phyloP scores from a whole-genome alignment of 2,329 filamentous ascomycete species.

The Aspergillus tamarii region DNA sequence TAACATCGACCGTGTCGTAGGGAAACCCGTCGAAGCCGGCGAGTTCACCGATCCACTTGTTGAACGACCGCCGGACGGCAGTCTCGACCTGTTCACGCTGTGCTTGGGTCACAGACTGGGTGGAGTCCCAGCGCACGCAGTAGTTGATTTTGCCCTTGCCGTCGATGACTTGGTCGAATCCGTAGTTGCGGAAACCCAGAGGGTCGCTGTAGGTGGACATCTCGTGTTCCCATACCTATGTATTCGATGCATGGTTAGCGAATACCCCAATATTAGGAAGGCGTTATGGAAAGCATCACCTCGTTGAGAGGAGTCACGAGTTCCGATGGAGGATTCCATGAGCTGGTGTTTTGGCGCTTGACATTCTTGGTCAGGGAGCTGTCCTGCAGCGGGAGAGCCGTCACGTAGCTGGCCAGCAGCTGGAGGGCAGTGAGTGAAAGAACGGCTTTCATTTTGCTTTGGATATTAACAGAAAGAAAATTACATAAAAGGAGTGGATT shows the following conservation, averaged over 20 bases:
- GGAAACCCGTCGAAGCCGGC: conserved; percentile 21
- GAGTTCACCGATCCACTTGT: conserved; percentile 20
- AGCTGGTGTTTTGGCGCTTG: conserved; percentile 11
- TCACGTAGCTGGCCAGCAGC: conserved; percentile 23
- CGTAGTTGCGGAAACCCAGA: conserved; percentile 21
- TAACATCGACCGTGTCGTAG: conserved; percentile 18
- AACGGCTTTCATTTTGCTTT: conserved; percentile 13
- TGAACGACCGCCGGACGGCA: conserved; percentile 14
- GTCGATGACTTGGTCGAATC: conserved; percentile 21
- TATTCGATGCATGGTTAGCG: not conserved
- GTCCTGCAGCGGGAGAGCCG: conserved; percentile 16
- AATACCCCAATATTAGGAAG: too few species aligned
- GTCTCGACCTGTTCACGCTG: conserved; percentile 16
- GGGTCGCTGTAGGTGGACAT: conserved; percentile 18
- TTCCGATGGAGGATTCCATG: conserved; percentile 19
- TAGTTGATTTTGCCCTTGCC: conserved; percentile 20
- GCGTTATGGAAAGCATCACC: not conserved
- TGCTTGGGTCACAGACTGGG: conserved; percentile 10
- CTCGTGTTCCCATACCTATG: conserved; percentile 21
- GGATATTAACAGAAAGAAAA: not conserved
- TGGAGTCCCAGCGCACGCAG: conserved; percentile 23
- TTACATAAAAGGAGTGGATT: not conserved
- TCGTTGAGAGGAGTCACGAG: conserved; percentile 19
- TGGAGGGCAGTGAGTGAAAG: conserved; percentile 19
- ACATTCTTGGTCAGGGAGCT: not conserved